These are phyloP conservation scores for Verticillium dahliae DNA, from an alignment of 2,329 filamentous ascomycete genomes.

Conservation along the genomic window DNA sequence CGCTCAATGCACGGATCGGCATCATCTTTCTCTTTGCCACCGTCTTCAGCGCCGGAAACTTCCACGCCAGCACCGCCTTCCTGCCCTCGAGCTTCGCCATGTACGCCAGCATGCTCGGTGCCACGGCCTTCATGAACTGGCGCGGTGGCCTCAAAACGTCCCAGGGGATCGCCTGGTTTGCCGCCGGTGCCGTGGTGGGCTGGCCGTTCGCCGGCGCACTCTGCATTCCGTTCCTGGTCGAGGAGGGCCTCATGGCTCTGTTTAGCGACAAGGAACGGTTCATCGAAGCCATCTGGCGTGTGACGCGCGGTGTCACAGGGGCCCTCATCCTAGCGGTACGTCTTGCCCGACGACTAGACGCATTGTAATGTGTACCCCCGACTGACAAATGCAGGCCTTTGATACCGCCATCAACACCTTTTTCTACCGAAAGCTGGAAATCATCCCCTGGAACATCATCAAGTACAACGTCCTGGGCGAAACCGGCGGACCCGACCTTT, in stretches of 20 bases:
- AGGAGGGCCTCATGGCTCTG: slow-evolving; percentile 59
- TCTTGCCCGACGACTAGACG: slow-evolving; percentile 4
- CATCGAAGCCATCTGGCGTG: slow-evolving; percentile 51
- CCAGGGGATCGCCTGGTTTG: slow-evolving; percentile 85
- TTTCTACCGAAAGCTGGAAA: slow-evolving; percentile 73
- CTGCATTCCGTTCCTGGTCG: slow-evolving; percentile 70
- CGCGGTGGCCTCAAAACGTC: slow-evolving; percentile 71
- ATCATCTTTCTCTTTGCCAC: slow-evolving; percentile 76
- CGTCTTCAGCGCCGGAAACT: slow-evolving; percentile 81
- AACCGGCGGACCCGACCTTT: slow-evolving; percentile 79
- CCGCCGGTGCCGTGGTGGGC: slow-evolving; percentile 74
- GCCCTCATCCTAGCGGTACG: slow-evolving; percentile 65
- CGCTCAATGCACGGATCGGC: slow-evolving; percentile 76
- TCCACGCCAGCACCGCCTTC: slow-evolving; percentile 81
- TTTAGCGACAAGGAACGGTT: slow-evolving; percentile 52
- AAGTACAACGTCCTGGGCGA: slow-evolving; percentile 90
- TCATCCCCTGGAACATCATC: slow-evolving; percentile 89
- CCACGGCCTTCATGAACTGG: slow-evolving; percentile 88
- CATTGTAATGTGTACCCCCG: background rate
- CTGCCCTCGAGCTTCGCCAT: slow-evolving; percentile 95
- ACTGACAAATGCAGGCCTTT: slow-evolving; percentile 40
- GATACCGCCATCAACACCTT: slow-evolving; percentile 71
- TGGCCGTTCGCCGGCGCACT: slow-evolving; percentile 93
- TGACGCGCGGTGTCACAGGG: slow-evolving; percentile 61
- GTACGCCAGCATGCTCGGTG: slow-evolving; percentile 83